A percentile compares a stretch with the other conserved stretches of the same genome.
phyloP scores from a whole-genome alignment of 2,329 filamentous ascomycete genomes.

The Nannizziopsis barbatae region DNA sequence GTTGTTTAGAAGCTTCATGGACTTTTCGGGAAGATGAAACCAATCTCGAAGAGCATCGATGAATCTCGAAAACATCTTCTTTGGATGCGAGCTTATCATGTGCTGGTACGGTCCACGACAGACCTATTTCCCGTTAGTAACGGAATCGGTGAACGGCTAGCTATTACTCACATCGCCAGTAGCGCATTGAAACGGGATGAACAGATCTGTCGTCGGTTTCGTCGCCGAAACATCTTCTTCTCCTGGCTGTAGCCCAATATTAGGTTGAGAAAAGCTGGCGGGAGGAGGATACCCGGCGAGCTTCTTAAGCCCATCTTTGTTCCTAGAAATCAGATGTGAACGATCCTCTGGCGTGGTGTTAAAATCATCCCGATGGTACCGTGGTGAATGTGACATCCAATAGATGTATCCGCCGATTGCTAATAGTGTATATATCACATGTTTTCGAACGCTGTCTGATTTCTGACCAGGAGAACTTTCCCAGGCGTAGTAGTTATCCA shows the following conservation, averaged over 20 bases:
- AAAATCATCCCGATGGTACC: constrained; percentile 1
- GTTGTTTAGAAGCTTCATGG: not conserved
- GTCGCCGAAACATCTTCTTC: not conserved
- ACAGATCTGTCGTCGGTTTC: not conserved
- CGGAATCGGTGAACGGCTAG: not conserved
- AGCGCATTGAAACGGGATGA: not conserved
- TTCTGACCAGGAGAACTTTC: not conserved
- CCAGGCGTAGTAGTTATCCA: not conserved
- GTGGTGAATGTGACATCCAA: not conserved
- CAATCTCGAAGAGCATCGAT: not conserved
- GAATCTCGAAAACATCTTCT: not conserved
- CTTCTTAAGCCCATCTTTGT: not conserved
- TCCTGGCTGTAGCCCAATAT: not conserved
- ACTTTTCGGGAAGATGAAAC: not conserved
- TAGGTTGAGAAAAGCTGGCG: not conserved
- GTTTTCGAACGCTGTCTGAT: not conserved
- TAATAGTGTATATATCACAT: not conserved
- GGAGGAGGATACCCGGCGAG: not conserved
- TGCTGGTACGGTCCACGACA: constrained; percentile 3
- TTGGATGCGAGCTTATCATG: not conserved
- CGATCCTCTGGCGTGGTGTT: not conserved
- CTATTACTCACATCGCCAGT: not conserved
- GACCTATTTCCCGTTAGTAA: not conserved
- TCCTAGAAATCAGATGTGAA: not conserved
- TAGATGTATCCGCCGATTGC: not conserved